Percentiles rank a stretch among this genome's conserved stretches.
phyloP scores from a whole-genome alignment of 331 rosid genomes.

The Malus hybrid region DNA sequence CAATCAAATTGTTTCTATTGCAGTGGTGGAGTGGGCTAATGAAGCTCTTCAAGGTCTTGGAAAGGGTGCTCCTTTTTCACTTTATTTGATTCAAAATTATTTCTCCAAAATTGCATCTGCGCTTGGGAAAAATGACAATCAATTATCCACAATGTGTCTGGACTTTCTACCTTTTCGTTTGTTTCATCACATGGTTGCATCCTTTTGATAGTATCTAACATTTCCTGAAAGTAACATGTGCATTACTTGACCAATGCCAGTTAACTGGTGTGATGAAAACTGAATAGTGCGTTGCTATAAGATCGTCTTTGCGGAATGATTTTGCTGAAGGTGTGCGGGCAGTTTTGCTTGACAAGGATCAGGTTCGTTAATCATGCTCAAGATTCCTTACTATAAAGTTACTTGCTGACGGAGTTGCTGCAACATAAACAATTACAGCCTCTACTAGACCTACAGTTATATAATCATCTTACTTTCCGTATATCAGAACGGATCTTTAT shows the following conservation, averaged over 20 bases:
- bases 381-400: not conserved
- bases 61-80: no score
- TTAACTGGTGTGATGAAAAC: constrained; percentile 75
- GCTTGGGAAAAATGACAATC: no score
- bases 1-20: not conserved
- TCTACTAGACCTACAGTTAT: no score
- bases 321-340: constrained; percentile 96
- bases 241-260: constrained; percentile 35
- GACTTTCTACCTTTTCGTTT: no score
- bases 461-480: no score
- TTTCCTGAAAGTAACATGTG: not conserved
- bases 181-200: no score
- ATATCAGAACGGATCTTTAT: no score
- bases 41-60: constrained; percentile 46
- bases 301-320: constrained; percentile 75
- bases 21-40: constrained; percentile 74
- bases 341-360: constrained; percentile 90
- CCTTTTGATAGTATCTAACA: not conserved
- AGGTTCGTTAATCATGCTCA: constrained; percentile 42
- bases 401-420: no score
- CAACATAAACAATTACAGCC: no score
- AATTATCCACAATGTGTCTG: no score
- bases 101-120: no score
- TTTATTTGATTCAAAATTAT: no score
- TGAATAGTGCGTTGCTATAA: constrained; percentile 79